phyloP scores from a whole-genome alignment of 495 filamentous ascomycete genomes.

The Tetracladium setigerum region DNA sequence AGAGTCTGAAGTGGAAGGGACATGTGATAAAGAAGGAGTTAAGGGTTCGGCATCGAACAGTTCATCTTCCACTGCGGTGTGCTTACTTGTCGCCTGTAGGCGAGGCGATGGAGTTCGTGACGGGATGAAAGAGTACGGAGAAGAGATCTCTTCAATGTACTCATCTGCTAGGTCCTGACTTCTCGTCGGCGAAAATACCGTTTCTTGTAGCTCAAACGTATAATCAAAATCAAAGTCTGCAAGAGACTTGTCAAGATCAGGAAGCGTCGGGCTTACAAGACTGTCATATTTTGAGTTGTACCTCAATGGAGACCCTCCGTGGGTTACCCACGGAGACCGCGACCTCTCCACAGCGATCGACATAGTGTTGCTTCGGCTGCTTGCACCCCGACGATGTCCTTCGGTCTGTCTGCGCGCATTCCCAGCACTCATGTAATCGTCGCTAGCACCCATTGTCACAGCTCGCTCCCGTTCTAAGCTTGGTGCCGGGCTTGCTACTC shows the following conservation, averaged over 20 bases:
- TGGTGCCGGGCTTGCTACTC: conserved; percentile 36
- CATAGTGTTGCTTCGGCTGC: conserved; percentile 10
- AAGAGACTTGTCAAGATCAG: conserved; percentile 5
- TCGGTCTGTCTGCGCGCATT: neutral
- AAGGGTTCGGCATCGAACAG: conserved; percentile 34
- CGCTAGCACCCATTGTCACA: conserved; percentile 2
- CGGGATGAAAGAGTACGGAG: conserved; percentile 24
- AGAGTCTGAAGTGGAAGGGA: conserved; percentile 14
- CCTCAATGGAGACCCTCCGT: conserved; percentile 14
- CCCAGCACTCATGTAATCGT: conserved; percentile 8
- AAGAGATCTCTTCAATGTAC: conserved; percentile 24
- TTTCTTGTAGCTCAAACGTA: conserved; percentile 1
- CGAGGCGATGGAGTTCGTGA: conserved; percentile 20
- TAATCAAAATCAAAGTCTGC: conserved; percentile 8
- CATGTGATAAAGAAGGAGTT: neutral
- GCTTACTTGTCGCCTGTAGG: conserved; percentile 37
- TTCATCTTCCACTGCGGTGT: conserved; percentile 38
- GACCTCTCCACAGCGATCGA: neutral
- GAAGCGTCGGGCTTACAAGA: conserved; percentile 2
- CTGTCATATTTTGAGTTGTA: neutral
- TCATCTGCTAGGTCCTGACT: conserved; percentile 13
- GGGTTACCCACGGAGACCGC: conserved; percentile 9
- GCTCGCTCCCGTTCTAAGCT: conserved; percentile 6
- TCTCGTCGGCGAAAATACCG: conserved; percentile 6
- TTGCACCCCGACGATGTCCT: neutral